Percentiles rank a stretch among this genome's conserved stretches.
Evolutionary conservation across 2,329 filamentous ascomycete genomes (phyloP).

Genomic region (Trichophyton simii): DNA sequence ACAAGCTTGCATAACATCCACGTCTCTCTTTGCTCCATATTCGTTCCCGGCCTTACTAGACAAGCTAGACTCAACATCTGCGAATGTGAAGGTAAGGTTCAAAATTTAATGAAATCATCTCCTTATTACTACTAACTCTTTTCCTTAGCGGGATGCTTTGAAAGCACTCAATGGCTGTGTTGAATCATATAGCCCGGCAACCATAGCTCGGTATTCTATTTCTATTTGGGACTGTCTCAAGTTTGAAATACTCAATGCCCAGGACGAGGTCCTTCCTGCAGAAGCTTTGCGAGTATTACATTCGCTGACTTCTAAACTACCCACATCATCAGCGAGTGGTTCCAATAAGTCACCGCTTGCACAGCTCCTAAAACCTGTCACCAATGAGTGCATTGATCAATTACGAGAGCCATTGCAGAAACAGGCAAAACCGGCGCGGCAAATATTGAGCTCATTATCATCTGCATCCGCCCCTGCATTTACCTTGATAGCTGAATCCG

Average conservation of each 20-base stretch:
- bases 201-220: conserved; percentile 50
- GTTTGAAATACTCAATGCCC: conserved; percentile 54
- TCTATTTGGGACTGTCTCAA: conserved; percentile 57
- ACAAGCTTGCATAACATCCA: conserved; percentile 51
- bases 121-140: conserved; percentile 13
- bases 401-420: conserved; percentile 57
- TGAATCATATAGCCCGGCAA: conserved; percentile 45
- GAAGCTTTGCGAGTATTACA: conserved; percentile 45
- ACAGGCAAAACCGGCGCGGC: conserved; percentile 52
- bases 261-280: conserved; percentile 53
- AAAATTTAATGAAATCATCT: neutral
- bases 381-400: conserved; percentile 56
- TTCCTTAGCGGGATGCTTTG: conserved; percentile 46
- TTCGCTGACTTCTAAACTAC: conserved; percentile 44
- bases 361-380: conserved; percentile 48
- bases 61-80: conserved; percentile 56
- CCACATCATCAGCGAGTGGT: conserved; percentile 28
- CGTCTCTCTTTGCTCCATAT: conserved; percentile 50
- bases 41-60: conserved; percentile 55
- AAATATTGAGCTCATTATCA: conserved; percentile 46
- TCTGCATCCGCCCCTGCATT: conserved; percentile 44
- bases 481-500: conserved; percentile 42
- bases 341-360: conserved; percentile 32
- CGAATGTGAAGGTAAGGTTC: conserved; percentile 49
- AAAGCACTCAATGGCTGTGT: conserved; percentile 51